Evolutionary conservation across 1,284 basidiomycete genomes (phyloP).

Genomic region (Grifola frondosa): DNA sequence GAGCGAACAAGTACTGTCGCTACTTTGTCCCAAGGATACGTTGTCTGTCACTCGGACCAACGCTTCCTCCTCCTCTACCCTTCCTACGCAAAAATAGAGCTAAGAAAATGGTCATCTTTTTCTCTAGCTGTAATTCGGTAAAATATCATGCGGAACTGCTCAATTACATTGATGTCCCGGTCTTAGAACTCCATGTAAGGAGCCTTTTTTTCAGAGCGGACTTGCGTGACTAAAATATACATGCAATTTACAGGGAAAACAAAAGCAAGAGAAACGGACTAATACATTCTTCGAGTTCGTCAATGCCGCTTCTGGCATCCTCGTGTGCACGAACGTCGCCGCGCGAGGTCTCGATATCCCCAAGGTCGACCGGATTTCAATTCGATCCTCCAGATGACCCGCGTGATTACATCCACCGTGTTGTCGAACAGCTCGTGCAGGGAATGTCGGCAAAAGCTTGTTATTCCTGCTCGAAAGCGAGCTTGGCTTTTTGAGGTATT

Average conservation of each 20-base stretch:
- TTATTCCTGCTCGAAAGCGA: slow-evolving; percentile 94
- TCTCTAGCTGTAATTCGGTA: slow-evolving; percentile 95
- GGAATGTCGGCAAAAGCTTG: slow-evolving; percentile 93
- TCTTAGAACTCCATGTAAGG: slow-evolving; percentile 88
- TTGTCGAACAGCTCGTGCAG: slow-evolving; percentile 95
- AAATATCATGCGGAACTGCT: slow-evolving; percentile 93
- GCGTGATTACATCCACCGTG: slow-evolving; percentile 95
- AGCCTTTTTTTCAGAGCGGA: not conserved
- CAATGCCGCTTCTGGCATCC: slow-evolving; percentile 87
- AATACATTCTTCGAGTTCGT: slow-evolving; percentile 98
- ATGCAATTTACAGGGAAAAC: slow-evolving; percentile 74
- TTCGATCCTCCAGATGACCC: slow-evolving; percentile 97
- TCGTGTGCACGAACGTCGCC: slow-evolving; percentile 98
- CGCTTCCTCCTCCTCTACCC: slow-evolving; percentile 92
- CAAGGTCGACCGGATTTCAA: slow-evolving; percentile 84
- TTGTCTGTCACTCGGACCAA: slow-evolving; percentile 90
- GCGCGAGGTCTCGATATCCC: slow-evolving; percentile 97
- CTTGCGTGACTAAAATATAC: slow-evolving; percentile 27
- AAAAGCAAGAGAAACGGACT: slow-evolving; percentile 98
- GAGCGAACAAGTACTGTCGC: slow-evolving; percentile 86
- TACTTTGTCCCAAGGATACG: slow-evolving; percentile 92
- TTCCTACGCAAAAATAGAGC: slow-evolving; percentile 92
- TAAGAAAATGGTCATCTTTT: slow-evolving; percentile 97
- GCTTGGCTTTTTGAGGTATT: slow-evolving; percentile 93
- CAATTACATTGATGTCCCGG: slow-evolving; percentile 98